Evolutionary conservation across 192 early-diverging fungal genomes (phyloP).

Genomic region (Entomortierella parvispora): DNA sequence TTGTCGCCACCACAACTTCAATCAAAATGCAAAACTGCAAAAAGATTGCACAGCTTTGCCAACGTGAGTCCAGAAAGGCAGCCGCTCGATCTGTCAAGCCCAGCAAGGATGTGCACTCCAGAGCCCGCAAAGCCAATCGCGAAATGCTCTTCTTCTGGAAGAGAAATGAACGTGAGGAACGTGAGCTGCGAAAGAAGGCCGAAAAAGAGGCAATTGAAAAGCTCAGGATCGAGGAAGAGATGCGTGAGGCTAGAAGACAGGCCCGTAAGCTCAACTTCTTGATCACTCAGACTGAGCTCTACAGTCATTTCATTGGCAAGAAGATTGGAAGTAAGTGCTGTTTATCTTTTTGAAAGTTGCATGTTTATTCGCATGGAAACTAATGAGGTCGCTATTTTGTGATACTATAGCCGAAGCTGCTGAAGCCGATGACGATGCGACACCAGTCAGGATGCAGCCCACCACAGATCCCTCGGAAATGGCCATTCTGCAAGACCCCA

Average conservation of each 20-base stretch:
- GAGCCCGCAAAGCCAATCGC: conserved; percentile 61
- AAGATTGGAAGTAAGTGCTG: conserved; percentile 67
- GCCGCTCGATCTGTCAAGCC: conserved; percentile 61
- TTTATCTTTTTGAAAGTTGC: background rate
- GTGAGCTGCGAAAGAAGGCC: conserved; percentile 86
- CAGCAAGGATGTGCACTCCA: conserved; percentile 69
- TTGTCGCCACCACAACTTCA: conserved; percentile 56
- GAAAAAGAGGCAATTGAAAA: conserved; percentile 87
- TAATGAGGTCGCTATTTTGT: too few species aligned
- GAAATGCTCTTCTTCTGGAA: conserved; percentile 94
- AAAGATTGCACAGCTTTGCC: conserved; percentile 75
- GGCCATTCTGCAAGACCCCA: conserved; percentile 37
- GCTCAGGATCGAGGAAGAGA: conserved; percentile 82
- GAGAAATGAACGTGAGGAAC: conserved; percentile 90
- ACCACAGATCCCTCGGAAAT: conserved; percentile 14
- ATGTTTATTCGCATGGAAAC: too few species aligned
- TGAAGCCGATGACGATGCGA: conserved; percentile 31
- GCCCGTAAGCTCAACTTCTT: conserved; percentile 92
- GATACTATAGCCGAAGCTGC: conserved; percentile 41
- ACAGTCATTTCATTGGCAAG: conserved; percentile 90
- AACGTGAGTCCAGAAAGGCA: conserved; percentile 75
- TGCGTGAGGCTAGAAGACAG: conserved; percentile 82
- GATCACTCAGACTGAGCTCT: conserved; percentile 92
- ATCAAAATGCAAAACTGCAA: conserved; percentile 69
- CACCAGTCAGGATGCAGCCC: conserved; percentile 32